Conservation (phyloP, 2,329 filamentous ascomycete species). For the Boeremia lycopersici region DNA sequence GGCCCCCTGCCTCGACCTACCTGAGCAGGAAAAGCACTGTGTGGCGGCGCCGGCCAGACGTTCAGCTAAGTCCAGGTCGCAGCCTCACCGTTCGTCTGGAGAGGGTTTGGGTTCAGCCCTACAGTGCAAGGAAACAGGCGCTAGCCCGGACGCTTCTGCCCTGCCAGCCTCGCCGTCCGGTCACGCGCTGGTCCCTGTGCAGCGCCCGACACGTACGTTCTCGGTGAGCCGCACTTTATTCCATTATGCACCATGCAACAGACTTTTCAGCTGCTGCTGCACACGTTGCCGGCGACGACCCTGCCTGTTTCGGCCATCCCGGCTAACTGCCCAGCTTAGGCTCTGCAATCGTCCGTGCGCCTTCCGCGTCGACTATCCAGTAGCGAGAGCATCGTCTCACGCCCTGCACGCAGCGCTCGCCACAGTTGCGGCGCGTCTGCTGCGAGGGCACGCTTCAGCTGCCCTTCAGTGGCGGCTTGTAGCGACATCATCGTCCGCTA, state of each 20-base stretch:
- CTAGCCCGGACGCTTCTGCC: slow-evolving; percentile 17
- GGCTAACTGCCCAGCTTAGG: slow-evolving; percentile 24
- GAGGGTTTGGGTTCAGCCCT: slow-evolving; percentile 17
- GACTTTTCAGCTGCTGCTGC: slow-evolving; percentile 13
- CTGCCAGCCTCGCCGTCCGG: slow-evolving; percentile 26
- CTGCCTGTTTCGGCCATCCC: slow-evolving; percentile 34
- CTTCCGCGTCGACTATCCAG: slow-evolving; percentile 23
- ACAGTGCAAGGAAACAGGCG: slow-evolving; percentile 14
- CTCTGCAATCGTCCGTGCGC: slow-evolving; percentile 21
- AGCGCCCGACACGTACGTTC: slow-evolving; percentile 13
- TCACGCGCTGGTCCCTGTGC: slow-evolving; percentile 4
- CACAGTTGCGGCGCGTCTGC: slow-evolving; percentile 35
- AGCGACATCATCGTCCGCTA: slow-evolving; percentile 22
- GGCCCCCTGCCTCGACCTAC: slow-evolving; percentile 7
- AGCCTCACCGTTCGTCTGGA: slow-evolving; percentile 20
- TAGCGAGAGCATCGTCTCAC: slow-evolving; percentile 19
- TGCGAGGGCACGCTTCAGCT: slow-evolving; percentile 43
- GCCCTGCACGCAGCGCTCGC: slow-evolving; percentile 31
- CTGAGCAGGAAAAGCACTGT: slow-evolving; percentile 18
- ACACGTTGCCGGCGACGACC: slow-evolving; percentile 13
- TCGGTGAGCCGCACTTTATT: slow-evolving; percentile 20
- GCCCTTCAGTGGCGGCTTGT: slow-evolving; percentile 39
- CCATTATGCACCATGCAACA: slow-evolving; percentile 8
- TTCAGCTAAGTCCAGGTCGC: slow-evolving; percentile 17
- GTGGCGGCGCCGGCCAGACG: slow-evolving; percentile 31